Base-by-base conservation (phyloP, 306 rosid genomes). In the Corylus americana region DNA sequence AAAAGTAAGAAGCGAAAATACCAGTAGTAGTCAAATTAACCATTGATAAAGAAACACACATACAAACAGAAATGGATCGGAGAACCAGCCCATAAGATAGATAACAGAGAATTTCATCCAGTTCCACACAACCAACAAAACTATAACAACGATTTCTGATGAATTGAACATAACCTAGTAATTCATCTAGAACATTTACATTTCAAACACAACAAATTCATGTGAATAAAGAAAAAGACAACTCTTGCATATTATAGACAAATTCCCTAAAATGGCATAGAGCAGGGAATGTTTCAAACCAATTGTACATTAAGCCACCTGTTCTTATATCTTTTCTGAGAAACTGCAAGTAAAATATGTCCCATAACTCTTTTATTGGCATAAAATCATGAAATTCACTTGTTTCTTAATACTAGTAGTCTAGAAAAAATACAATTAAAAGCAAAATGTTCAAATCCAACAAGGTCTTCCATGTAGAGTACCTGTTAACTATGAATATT, bases 1-100 rank as follows among this genome's bases (percentile, higher is more conserved):
- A 68, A 75, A 59, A 70, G 81, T 78, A 75, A 72, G 82, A 68
- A 18, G 54, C 79, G 63, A 72, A 74, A 74, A 37, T 12, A 71
- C 53, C 44, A 44, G 16, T 17, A 81, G 50, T 74, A 61, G 51
- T 47, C 70, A 47, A 78, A 73, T 42, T 59, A 85, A 71, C 20
- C 67, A 73, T 75, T 31, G 76, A 73, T 50, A 74, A 51, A 47
- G 70, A 42, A 78, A 47, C 20, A 55, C 55, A 70, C 74, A 45
- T 45, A n/a, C 50, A 62, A 16, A 80, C 25, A 70, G 67, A 50
- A 81, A 71, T 73, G 59, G 68, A 75, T 29, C 27, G 22, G 55
- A 76, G 61, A 45, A 61, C 20, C 39, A 67, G 39, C 50, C 72
- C 72, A 39, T 17, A 67, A 4, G 1, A 64, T 42, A 18, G 72